These are phyloP conservation scores for Penicillium sp. DNA, from an alignment of 2,329 filamentous ascomycete genomes.

Conservation along the genomic window DNA sequence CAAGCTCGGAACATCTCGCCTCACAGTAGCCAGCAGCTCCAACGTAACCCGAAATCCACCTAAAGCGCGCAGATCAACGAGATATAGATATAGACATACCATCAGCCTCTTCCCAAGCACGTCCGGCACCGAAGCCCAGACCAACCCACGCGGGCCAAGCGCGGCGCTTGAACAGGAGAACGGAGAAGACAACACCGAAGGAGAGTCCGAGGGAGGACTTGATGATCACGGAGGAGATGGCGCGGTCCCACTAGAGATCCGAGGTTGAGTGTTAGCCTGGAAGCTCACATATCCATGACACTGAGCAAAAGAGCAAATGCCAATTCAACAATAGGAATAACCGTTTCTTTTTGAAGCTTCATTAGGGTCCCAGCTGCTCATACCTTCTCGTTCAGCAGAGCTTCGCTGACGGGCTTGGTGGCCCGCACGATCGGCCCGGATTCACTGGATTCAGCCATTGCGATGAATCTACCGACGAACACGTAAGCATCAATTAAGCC, in stretches of 20 bases:
- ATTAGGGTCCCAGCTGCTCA: not conserved
- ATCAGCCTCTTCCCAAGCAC: constrained; percentile 98
- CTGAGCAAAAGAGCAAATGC: not conserved
- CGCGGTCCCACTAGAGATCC: constrained; percentile 82
- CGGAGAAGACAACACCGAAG: constrained; percentile 97
- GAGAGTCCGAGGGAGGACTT: constrained; percentile 92
- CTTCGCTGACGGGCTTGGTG: constrained; percentile 85
- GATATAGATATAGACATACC: constrained; percentile 49
- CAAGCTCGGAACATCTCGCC: not conserved
- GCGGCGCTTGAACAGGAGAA: constrained; percentile 95
- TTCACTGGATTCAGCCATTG: constrained; percentile 56
- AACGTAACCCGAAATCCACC: not conserved
- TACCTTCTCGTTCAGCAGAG: constrained; percentile 99
- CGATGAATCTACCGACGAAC: constrained; percentile 24
- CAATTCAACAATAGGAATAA: not conserved
- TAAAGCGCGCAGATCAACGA: not conserved
- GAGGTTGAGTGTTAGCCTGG: constrained; percentile 19
- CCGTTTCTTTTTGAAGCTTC: not conserved
- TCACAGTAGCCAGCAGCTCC: not conserved
- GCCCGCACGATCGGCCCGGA: constrained; percentile 60
- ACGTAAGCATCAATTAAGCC: constrained; percentile 13
- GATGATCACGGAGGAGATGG: constrained; percentile 94
- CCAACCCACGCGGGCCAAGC: constrained; percentile 97
- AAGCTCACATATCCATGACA: not conserved
- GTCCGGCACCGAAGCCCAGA: constrained; percentile 88